Conservation (phyloP, 1,284 basidiomycete genomes). For the Marasmius sp. region DNA sequence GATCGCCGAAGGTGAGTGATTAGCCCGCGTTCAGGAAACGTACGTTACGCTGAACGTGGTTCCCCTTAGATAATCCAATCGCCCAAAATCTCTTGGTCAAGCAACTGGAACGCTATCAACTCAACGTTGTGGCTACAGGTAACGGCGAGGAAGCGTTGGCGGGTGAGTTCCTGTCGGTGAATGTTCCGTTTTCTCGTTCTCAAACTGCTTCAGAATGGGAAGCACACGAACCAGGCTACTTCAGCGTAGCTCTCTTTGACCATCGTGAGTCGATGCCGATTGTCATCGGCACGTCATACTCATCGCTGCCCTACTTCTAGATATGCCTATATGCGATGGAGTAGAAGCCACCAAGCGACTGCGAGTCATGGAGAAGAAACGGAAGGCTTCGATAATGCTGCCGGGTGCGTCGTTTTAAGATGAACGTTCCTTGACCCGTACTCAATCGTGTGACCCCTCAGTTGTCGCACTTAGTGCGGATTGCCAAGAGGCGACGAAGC, state of each 20-base stretch:
- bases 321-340: slow-evolving; percentile 76
- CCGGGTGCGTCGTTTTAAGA: slow-evolving; percentile 46
- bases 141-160: slow-evolving; percentile 68
- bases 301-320: slow-evolving; percentile 30
- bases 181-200: not conserved
- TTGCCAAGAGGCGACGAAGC: slow-evolving; percentile 72
- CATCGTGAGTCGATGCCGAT: slow-evolving; percentile 49
- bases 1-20: slow-evolving; percentile 59
- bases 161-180: slow-evolving; percentile 31
- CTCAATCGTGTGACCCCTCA: slow-evolving; percentile 20
- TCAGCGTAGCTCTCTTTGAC: slow-evolving; percentile 68
- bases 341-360: slow-evolving; percentile 69
- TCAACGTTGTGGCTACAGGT: slow-evolving; percentile 59
- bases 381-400: slow-evolving; percentile 45
- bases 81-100: slow-evolving; percentile 65
- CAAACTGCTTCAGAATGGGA: slow-evolving; percentile 54
- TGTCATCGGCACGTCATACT: not conserved
- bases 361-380: slow-evolving; percentile 56
- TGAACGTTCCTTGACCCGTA: not conserved
- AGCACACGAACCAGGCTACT: slow-evolving; percentile 62
- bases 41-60: not conserved
- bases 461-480: slow-evolving; percentile 73
- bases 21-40: not conserved
- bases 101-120: slow-evolving; percentile 59
- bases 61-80: slow-evolving; percentile 58